phyloP scores from a whole-genome alignment of 129 eudicot species.

The Mikania micrantha region DNA sequence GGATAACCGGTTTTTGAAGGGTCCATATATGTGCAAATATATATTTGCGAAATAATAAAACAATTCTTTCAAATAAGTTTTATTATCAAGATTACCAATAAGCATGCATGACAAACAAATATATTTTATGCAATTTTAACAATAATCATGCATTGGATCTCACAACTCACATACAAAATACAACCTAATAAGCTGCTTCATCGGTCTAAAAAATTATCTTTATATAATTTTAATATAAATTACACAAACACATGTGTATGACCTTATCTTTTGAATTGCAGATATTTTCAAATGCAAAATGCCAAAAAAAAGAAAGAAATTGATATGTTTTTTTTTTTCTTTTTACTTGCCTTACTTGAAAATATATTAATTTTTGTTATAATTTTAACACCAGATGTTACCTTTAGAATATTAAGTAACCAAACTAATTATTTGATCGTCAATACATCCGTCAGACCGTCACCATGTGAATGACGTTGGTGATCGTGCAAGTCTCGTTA shows the following conservation, averaged over 20 bases:
- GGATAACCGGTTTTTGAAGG: too few relatives aligned
- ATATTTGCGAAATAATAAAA: neutral
- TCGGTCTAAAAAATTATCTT: too few relatives aligned
- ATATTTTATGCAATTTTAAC: too few relatives aligned
- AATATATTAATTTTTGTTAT: neutral
- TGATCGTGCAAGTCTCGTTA: too few relatives aligned
- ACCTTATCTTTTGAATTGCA: too few relatives aligned
- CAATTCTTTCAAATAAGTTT: neutral
- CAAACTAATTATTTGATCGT: neutral
- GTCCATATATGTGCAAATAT: too few relatives aligned
- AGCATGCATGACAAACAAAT: neutral
- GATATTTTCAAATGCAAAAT: too few relatives aligned
- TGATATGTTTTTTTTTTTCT: too few relatives aligned
- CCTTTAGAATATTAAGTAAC: neutral
- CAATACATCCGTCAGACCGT: neutral
- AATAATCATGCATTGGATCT: conserved; percentile 14
- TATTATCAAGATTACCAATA: neutral
- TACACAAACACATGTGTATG: too few relatives aligned
- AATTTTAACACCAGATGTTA: neutral
- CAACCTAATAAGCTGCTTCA: neutral
- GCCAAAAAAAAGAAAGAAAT: too few relatives aligned
- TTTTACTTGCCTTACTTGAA: neutral
- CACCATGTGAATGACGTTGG: too few relatives aligned
- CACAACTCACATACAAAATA: conserved; percentile 6
- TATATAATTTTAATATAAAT: too few relatives aligned